Percentiles rank a stretch among this genome's conserved stretches.
Evolutionary conservation across 2,329 filamentous ascomycete species (phyloP).

Genomic region (Cercospora canescens): DNA sequence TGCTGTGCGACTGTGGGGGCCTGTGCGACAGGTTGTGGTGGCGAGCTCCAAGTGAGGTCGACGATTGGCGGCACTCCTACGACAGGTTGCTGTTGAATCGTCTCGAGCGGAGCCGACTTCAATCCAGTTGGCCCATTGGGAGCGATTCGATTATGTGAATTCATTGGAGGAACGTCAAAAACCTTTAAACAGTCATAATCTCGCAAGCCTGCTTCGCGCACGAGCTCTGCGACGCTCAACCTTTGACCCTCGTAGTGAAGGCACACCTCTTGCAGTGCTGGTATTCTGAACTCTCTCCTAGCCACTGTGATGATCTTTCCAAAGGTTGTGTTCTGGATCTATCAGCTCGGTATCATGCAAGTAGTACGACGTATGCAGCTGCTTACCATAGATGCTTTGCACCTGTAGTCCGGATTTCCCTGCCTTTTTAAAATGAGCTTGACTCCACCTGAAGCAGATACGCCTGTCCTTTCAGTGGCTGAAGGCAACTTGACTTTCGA

Average conservation of each 20-base stretch:
- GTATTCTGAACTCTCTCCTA: neutral
- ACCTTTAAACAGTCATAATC: neutral
- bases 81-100: neutral
- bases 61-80: neutral
- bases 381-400: neutral
- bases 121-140: neutral
- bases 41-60: constrained; percentile 10
- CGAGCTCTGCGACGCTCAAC: constrained; percentile 1
- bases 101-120: neutral
- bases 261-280: neutral
- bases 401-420: neutral
- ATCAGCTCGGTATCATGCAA: neutral
- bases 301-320: neutral
- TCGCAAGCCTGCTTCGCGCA: neutral
- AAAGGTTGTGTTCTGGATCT: neutral
- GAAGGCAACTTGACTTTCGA: neutral
- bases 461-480: neutral
- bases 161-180: neutral
- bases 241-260: constrained; percentile 6
- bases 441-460: neutral
- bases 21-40: neutral
- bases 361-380: neutral
- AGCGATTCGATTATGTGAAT: neutral
- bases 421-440: constrained; percentile 1
- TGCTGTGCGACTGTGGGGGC: neutral